phyloP scores from a whole-genome alignment of 2,329 filamentous ascomycete genomes.

The Neonectria magnoliae region DNA sequence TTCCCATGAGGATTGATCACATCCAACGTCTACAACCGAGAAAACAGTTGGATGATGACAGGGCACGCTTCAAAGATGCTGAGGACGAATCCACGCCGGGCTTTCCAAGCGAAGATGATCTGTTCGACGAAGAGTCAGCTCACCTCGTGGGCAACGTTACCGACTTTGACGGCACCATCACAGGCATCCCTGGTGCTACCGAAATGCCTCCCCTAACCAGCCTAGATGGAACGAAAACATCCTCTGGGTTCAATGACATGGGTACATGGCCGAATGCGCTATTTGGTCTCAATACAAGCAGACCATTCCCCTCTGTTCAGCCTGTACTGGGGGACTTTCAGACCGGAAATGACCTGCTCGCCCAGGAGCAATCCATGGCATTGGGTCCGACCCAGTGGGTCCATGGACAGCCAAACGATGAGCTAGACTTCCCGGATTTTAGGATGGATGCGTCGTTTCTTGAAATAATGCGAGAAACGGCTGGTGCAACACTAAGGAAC shows the following conservation, averaged over 20 bases:
- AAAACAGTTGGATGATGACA: neutral
- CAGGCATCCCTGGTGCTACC: neutral
- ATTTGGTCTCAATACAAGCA: neutral
- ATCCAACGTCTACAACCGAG: neutral
- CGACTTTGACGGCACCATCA: neutral
- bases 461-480: neutral
- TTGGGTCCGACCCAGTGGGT: neutral
- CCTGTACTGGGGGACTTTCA: neutral
- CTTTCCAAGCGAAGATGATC: neutral
- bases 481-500: neutral
- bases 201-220: neutral
- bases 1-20: neutral
- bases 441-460: slow-evolving; percentile 6
- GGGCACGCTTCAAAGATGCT: neutral
- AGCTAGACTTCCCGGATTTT: neutral
- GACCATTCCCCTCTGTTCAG: neutral
- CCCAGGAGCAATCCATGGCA: neutral
- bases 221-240: neutral
- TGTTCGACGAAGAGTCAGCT: neutral
- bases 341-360: neutral
- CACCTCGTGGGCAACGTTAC: too few relatives aligned
- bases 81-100: neutral
- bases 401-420: neutral
- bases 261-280: neutral
- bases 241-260: neutral